phyloP scores from a whole-genome alignment of 2,329 filamentous ascomycete genomes.

The Colletotrichum simmondsii region DNA sequence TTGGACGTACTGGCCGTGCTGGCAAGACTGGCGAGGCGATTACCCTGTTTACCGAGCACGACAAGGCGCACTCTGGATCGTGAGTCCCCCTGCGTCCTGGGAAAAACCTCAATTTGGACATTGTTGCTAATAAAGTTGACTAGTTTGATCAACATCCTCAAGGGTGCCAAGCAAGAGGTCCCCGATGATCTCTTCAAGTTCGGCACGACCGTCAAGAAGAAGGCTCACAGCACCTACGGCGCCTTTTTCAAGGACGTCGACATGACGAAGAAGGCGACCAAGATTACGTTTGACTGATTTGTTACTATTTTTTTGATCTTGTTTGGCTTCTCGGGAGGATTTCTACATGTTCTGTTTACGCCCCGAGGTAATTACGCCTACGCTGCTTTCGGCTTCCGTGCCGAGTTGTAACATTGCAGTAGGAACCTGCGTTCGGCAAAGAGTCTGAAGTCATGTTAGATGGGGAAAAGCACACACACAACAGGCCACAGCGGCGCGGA shows the following conservation, averaged over 20 bases:
- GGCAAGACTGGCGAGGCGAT: constrained; percentile 90
- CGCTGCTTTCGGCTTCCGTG: constrained; percentile 44
- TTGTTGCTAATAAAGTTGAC: constrained; percentile 38
- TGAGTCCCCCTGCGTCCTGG: constrained; percentile 59
- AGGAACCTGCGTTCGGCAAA: constrained; percentile 67
- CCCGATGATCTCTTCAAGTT: constrained; percentile 94
- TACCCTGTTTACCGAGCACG: constrained; percentile 93
- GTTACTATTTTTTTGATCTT: neutral
- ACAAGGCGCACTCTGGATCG: constrained; percentile 91
- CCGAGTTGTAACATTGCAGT: constrained; percentile 58
- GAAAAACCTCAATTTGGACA: neutral
- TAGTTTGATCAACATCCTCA: constrained; percentile 93
- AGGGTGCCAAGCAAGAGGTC: constrained; percentile 89
- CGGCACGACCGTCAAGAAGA: constrained; percentile 98
- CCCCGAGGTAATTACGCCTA: neutral
- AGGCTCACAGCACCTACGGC: constrained; percentile 94
- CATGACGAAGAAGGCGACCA: constrained; percentile 84
- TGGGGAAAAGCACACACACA: neutral
- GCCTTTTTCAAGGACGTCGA: constrained; percentile 95
- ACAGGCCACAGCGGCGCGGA: neutral
- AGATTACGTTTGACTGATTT: constrained; percentile 85
- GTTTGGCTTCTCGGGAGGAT: neutral
- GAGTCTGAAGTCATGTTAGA: constrained; percentile 50
- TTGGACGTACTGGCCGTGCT: constrained; percentile 93
- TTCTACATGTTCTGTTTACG: neutral